Conservation (phyloP, 805 yeast species). For the Kuraishia floccosa region DNA sequence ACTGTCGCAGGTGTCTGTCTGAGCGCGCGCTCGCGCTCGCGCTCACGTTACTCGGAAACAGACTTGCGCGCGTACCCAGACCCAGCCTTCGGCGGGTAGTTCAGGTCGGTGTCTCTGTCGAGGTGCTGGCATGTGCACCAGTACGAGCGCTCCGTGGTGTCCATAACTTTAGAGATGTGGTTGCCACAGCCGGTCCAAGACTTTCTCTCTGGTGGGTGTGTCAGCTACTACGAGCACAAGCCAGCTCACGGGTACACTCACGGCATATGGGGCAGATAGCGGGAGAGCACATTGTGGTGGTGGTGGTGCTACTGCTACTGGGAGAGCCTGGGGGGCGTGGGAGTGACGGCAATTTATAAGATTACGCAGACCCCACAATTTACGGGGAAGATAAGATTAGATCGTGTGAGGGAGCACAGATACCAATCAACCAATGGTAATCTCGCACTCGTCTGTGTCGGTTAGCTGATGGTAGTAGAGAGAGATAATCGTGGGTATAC, state of each 20-base stretch:
- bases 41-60: slow-evolving; percentile 7
- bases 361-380: no score
- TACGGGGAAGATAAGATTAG: no score
- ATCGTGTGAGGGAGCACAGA: no score
- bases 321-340: no score
- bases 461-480: no score
- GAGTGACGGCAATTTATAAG: no score
- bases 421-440: no score
- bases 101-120: slow-evolving; percentile 24
- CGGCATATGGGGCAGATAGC: slow-evolving; percentile 25
- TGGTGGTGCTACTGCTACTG: no score
- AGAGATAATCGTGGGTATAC: no score
- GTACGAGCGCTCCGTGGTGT: slow-evolving; percentile 12
- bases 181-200: slow-evolving; percentile 58
- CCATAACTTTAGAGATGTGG: slow-evolving; percentile 47
- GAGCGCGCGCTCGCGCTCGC: no score
- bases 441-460: no score
- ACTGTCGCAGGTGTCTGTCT: no score
- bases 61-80: slow-evolving; percentile 39
- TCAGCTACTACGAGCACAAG: not conserved
- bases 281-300: slow-evolving; percentile 17
- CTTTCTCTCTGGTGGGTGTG: slow-evolving; percentile 24
- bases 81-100: slow-evolving; percentile 53
- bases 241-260: slow-evolving; percentile 4
- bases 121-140: slow-evolving; percentile 47